These are phyloP conservation scores for Porphyrellus sp. DNA, from an alignment of 1,284 basidiomycete species.

Conservation along the genomic window DNA sequence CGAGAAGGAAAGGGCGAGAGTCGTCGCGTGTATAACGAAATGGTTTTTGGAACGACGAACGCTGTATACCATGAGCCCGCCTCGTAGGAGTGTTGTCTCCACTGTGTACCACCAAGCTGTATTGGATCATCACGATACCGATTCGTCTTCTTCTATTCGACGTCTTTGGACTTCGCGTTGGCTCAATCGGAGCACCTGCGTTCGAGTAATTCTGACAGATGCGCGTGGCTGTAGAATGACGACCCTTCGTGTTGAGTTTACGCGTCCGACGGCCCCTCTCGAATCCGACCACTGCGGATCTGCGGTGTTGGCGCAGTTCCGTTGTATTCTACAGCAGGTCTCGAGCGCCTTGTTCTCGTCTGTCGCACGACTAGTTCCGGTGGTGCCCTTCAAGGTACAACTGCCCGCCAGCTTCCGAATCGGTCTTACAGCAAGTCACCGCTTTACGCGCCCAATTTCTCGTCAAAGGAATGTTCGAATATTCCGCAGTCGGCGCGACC, in stretches of 20 bases:
- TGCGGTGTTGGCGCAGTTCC: no score
- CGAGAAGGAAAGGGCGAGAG: background rate
- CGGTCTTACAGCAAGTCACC: slow-evolving; percentile 24
- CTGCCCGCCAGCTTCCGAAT: no score
- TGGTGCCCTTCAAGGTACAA: no score
- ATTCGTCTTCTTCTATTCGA: background rate
- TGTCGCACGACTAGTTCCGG: background rate
- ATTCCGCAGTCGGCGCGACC: background rate
- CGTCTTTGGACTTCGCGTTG: background rate
- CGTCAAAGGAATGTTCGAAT: background rate
- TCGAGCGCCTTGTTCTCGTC: no score
- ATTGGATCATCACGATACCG: slow-evolving; percentile 10
- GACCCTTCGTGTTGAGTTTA: no score
- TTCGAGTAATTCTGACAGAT: background rate
- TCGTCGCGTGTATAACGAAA: slow-evolving; percentile 14
- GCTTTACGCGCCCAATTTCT: no score
- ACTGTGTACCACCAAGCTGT: slow-evolving; percentile 10
- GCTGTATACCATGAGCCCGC: slow-evolving; percentile 15
- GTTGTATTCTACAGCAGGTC: no score
- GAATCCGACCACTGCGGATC: background rate
- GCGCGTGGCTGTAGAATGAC: background rate
- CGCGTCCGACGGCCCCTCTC: background rate
- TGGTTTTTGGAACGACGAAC: slow-evolving; percentile 28
- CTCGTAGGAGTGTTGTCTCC: slow-evolving; percentile 10
- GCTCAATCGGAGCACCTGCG: no score